phyloP scores from a whole-genome alignment of 2,329 filamentous ascomycete genomes.

The Trichoderma polysporum region DNA sequence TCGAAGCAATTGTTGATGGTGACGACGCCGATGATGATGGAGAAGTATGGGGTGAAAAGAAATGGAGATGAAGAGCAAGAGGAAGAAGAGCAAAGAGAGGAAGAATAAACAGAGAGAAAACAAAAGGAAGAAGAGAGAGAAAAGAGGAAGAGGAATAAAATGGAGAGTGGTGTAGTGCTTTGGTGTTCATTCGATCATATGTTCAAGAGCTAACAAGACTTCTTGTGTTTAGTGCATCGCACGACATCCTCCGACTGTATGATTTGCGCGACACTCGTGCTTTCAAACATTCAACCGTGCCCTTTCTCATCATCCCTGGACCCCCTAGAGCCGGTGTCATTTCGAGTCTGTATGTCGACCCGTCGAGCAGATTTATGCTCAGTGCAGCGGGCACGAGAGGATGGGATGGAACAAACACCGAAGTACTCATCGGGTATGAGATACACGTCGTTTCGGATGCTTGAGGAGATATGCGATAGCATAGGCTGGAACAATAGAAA shows the following conservation, averaged over 20 bases:
- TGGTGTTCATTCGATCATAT: not conserved
- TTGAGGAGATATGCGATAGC: not conserved
- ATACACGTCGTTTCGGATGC: constrained; percentile 49
- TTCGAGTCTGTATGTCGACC: constrained; percentile 81
- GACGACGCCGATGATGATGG: not conserved
- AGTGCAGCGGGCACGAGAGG: constrained; percentile 88
- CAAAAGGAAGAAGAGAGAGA: not conserved
- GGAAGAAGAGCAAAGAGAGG: not conserved
- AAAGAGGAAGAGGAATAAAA: not conserved
- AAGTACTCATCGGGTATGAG: constrained; percentile 93
- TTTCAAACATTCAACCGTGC: constrained; percentile 74
- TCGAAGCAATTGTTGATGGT: not conserved
- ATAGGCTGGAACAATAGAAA: not conserved
- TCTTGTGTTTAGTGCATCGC: constrained; percentile 64
- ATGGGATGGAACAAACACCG: constrained; percentile 89
- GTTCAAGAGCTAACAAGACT: not conserved
- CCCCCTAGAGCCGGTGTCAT: constrained; percentile 82
- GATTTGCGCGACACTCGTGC: constrained; percentile 70
- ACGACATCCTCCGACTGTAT: constrained; percentile 91
- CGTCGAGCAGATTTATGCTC: constrained; percentile 85
- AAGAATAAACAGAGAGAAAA: not conserved
- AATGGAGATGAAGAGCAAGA: not conserved
- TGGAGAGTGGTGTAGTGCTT: not conserved
- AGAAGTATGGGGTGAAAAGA: not conserved
- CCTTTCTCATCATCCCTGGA: constrained; percentile 94